Evolutionary conservation across 2,329 filamentous ascomycete species (phyloP).

Genomic region (Teratosphaeria pseudoeucalypti): DNA sequence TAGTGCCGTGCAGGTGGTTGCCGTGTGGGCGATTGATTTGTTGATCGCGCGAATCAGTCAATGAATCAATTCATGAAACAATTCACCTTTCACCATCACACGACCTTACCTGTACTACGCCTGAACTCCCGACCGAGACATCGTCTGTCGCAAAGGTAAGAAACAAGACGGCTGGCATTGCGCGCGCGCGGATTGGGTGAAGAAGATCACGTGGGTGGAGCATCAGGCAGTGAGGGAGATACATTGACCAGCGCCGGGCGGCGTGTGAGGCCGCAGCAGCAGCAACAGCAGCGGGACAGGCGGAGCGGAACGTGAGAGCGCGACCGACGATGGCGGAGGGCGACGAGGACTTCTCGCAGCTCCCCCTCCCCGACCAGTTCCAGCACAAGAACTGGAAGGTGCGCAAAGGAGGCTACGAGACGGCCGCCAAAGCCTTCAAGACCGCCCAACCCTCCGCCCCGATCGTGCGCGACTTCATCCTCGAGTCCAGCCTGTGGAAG

Average conservation of each 20-base stretch:
- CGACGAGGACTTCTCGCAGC: conserved; percentile 71
- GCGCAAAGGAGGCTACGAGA: conserved; percentile 88
- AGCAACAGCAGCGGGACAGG: too few relatives aligned
- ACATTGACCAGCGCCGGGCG: background rate
- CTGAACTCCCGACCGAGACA: background rate
- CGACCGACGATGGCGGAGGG: conserved; percentile 46
- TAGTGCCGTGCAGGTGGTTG: background rate
- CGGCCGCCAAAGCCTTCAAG: conserved; percentile 78
- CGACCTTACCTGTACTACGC: background rate
- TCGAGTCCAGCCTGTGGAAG: conserved; percentile 82
- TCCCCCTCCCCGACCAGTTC: conserved; percentile 72
- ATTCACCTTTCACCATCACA: background rate
- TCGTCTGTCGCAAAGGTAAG: background rate
- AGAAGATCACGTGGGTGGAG: background rate
- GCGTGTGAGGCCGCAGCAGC: too few relatives aligned
- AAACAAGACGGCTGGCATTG: background rate
- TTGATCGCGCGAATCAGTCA: background rate
- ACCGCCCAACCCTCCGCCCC: conserved; percentile 74
- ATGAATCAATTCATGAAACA: too few relatives aligned
- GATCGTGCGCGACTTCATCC: conserved; percentile 75
- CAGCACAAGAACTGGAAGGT: conserved; percentile 96
- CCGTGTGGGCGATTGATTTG: background rate
- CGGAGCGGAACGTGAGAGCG: background rate
- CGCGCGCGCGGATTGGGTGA: background rate
- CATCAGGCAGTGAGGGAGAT: background rate